Base-by-base conservation (phyloP, 2,329 filamentous ascomycete genomes). In the Lecanosticta acicola region DNA sequence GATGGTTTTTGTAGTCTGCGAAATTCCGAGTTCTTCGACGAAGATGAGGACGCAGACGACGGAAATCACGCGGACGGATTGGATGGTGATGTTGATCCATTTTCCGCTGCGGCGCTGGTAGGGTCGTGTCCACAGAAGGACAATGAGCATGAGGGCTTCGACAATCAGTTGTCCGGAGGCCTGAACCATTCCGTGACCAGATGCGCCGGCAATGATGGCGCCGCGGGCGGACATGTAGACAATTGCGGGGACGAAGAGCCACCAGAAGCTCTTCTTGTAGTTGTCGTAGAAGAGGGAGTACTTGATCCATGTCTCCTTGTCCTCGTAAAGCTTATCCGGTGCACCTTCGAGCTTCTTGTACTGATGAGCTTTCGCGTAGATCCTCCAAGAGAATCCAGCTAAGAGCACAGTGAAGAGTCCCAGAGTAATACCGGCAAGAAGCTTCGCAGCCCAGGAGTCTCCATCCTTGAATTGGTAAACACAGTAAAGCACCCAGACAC, bases 281-380 rank as follows among this genome's bases (percentile, higher is more conserved):
- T 84, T 84, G 61, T 97, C 93, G 73, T 98, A 98, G 71, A 98
- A 97, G 51, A 96, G 76, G 60, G 87, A 93, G 76, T 98, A 98
- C 72, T 93, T 94, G 66, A 87, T 77, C 90, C 93, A 96, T 33
- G 84, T 83, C 54, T 85, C 79, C 73, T 93, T 94, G 70, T 97
- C 78, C 49, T 96, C 86, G 67, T 89, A 97, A 7, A 98, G 76
- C 10, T 73, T 79, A 13, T 76, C 74, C 0, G 78, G 68, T 62
- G 90, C 85, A 46, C 91, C 91, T 56, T 94, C 83, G 21, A 74
- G 61, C 60, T 81, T 77, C 73, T 87, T 91, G 55, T 87, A 83
- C 59, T 80, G 78, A 53, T 76, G 78, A 4, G 87, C 93, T 11
- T 85, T 81, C 55, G 72, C 74, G 75, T 82, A 90, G 59, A 98